Evolutionary conservation across 2,329 filamentous ascomycete species (phyloP).

Genomic region (Tolypocladium sp.): DNA sequence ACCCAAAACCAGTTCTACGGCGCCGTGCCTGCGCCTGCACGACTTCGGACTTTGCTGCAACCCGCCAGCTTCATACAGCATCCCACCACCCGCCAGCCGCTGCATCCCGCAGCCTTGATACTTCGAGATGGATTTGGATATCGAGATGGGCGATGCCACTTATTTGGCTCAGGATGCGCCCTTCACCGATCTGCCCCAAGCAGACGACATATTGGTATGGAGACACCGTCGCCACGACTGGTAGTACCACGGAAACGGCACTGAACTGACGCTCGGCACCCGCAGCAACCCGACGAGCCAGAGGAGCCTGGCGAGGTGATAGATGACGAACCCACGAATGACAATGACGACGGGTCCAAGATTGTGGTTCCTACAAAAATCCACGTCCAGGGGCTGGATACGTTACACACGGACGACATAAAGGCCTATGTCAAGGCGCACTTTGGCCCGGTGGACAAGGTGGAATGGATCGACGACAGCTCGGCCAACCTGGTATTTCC

Average conservation of each 20-base stretch:
- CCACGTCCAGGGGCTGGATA: slow-evolving; percentile 77
- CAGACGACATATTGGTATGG: slow-evolving; percentile 27
- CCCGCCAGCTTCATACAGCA: neutral
- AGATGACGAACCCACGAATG: slow-evolving; percentile 19
- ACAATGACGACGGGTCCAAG: slow-evolving; percentile 13
- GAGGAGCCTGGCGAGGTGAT: slow-evolving; percentile 29
- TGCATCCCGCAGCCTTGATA: neutral
- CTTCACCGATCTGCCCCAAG: slow-evolving; percentile 15
- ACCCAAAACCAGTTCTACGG: neutral
- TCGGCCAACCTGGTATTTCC: slow-evolving; percentile 80
- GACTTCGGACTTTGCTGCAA: neutral
- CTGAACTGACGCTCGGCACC: slow-evolving; percentile 6
- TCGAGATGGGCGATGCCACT: slow-evolving; percentile 61
- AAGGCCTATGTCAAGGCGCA: slow-evolving; percentile 64
- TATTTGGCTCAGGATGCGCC: slow-evolving; percentile 21
- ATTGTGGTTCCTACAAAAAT: slow-evolving; percentile 47
- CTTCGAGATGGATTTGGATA: slow-evolving; percentile 53
- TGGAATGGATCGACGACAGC: slow-evolving; percentile 94
- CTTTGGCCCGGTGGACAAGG: slow-evolving; percentile 47
- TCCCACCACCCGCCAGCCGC: neutral
- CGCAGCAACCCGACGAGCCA: slow-evolving; percentile 24
- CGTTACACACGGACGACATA: slow-evolving; percentile 72
- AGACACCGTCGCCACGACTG: neutral
- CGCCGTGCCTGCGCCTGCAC: neutral
- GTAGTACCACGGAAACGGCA: neutral